phyloP scores from a whole-genome alignment of 805 yeast genomes.

The Myxozyma kluyveri region DNA sequence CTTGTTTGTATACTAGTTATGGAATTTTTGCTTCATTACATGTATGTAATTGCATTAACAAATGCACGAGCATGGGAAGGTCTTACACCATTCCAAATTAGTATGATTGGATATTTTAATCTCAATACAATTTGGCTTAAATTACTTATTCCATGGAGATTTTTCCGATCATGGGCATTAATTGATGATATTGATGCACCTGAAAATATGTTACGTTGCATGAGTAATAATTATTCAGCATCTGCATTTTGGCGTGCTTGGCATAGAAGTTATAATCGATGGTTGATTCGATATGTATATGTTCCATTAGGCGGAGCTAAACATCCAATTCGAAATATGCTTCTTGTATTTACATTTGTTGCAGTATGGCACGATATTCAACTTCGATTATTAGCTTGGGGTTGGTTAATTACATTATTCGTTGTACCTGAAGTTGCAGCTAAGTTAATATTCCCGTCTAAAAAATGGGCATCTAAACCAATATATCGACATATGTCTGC shows the following conservation, averaged over 20 bases:
- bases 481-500: slow-evolving; percentile 85
- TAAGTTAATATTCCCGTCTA: slow-evolving; percentile 43
- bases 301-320: slow-evolving; percentile 85
- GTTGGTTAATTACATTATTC: slow-evolving; percentile 87
- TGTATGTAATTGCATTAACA: slow-evolving; percentile 91
- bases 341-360: slow-evolving; percentile 89
- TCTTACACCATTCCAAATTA: slow-evolving; percentile 85
- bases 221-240: slow-evolving; percentile 90
- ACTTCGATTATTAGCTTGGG: slow-evolving; percentile 84
- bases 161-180: slow-evolving; percentile 88
- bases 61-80: slow-evolving; percentile 86
- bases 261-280: slow-evolving; percentile 91
- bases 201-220: slow-evolving; percentile 95
- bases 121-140: slow-evolving; percentile 91
- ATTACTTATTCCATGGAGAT: slow-evolving; percentile 90
- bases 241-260: slow-evolving; percentile 98
- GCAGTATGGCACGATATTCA: slow-evolving; percentile 99
- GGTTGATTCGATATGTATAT: slow-evolving; percentile 86
- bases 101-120: slow-evolving; percentile 91
- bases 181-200: slow-evolving; percentile 95
- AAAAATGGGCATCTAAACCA: slow-evolving; percentile 45
- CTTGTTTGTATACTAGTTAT: slow-evolving; percentile 72
- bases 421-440: slow-evolving; percentile 80
- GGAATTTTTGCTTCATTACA: slow-evolving; percentile 85
- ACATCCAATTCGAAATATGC: slow-evolving; percentile 68